These are phyloP conservation scores for Aristolochia fimbriata DNA, from an alignment of 164 flowering plant genomes.

Conservation along the genomic window DNA sequence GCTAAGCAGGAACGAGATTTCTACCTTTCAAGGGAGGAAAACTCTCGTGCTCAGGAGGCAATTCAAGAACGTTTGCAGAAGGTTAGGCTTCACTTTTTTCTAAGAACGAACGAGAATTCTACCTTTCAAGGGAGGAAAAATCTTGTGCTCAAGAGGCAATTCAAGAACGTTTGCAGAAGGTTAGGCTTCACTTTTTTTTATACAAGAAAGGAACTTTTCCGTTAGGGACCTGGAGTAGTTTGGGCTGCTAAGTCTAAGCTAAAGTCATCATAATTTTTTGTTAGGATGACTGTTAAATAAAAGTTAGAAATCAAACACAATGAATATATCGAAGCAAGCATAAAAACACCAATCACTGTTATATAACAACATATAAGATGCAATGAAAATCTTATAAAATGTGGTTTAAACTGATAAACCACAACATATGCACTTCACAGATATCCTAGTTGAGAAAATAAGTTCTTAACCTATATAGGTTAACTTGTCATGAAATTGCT, in stretches of 20 bases:
- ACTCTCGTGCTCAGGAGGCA: constrained; percentile 46
- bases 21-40: constrained; percentile 64
- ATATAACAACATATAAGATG: too few relatives aligned
- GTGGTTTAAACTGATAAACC: too few relatives aligned
- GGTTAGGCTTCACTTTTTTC: constrained; percentile 32
- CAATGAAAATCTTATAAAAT: too few relatives aligned
- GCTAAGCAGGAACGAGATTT: constrained; percentile 77
- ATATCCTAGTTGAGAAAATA: too few relatives aligned
- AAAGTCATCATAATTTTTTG: neutral
- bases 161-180: constrained; percentile 66
- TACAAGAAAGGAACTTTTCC: neutral
- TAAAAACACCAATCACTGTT: too few relatives aligned
- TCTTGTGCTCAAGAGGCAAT: constrained; percentile 52
- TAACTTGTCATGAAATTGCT: too few relatives aligned
- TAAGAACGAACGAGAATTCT: constrained; percentile 69
- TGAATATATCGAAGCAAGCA: too few relatives aligned
- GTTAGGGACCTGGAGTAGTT: neutral
- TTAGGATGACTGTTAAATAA: neutral
- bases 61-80: constrained; percentile 59
- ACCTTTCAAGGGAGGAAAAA: constrained; percentile 62
- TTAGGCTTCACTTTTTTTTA: constrained; percentile 6
- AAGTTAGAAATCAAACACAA: neutral
- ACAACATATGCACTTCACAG: too few relatives aligned
- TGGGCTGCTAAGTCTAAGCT: neutral
- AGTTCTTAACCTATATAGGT: too few relatives aligned